Conservation (phyloP, 2,329 filamentous ascomycete genomes). For the Gremmenia infestans region DNA sequence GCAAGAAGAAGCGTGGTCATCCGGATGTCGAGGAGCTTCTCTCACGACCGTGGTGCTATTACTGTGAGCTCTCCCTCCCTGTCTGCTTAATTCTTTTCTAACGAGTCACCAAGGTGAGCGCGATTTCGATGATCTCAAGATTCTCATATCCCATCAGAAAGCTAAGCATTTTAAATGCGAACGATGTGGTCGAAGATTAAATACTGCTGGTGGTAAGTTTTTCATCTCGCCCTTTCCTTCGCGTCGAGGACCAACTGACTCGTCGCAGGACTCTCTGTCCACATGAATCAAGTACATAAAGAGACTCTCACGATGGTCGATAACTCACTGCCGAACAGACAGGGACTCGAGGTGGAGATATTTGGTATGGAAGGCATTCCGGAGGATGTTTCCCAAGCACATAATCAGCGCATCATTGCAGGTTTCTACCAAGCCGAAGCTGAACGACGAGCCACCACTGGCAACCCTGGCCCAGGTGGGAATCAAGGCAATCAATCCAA, state of each 20-base stretch:
- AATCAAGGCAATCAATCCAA: constrained; percentile 61
- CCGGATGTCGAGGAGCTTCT: constrained; percentile 87
- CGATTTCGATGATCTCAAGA: constrained; percentile 96
- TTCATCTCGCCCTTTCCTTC: neutral
- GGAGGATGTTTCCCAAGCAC: constrained; percentile 73
- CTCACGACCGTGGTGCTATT: constrained; percentile 91
- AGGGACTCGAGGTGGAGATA: constrained; percentile 86
- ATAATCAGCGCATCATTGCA: constrained; percentile 80
- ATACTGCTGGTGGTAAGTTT: constrained; percentile 82
- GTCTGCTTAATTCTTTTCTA: constrained; percentile 12
- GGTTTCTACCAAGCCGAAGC: constrained; percentile 82
- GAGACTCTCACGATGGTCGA: constrained; percentile 83
- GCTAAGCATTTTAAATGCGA: constrained; percentile 99
- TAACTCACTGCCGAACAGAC: constrained; percentile 83
- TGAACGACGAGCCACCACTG: constrained; percentile 74
- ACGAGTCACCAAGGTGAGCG: constrained; percentile 59
- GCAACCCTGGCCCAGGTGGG: constrained; percentile 70
- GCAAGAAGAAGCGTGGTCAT: constrained; percentile 85
- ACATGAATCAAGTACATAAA: constrained; percentile 99
- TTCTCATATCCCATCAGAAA: constrained; percentile 94
- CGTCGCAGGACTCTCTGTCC: constrained; percentile 75
- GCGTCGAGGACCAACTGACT: constrained; percentile 8
- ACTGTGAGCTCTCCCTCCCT: constrained; percentile 56
- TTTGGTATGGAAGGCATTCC: constrained; percentile 98
- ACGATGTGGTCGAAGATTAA: constrained; percentile 78